Percentiles rank a stretch among this genome's conserved stretches.
phyloP scores from a whole-genome alignment of 2,329 filamentous ascomycete species.

The Penicillium sp. region DNA sequence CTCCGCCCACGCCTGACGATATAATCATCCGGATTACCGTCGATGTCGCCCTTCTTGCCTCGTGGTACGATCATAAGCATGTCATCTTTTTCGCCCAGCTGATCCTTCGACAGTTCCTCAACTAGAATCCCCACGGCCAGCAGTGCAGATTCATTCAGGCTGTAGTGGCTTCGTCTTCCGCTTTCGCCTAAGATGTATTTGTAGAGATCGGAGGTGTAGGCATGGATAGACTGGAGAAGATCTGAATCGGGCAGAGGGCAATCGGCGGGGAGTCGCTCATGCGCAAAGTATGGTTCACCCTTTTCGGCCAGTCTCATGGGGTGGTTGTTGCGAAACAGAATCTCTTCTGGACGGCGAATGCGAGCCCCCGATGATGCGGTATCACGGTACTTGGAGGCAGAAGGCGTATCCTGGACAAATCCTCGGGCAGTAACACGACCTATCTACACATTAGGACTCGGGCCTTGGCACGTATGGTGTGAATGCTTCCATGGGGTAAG shows the following conservation, averaged over 20 bases:
- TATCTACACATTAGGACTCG: constrained; percentile 17
- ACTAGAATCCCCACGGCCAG: constrained; percentile 64
- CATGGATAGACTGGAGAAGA: constrained; percentile 60
- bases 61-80: constrained; percentile 58
- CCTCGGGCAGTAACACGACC: constrained; percentile 52
- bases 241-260: constrained; percentile 59
- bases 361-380: constrained; percentile 40
- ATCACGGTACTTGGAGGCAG: constrained; percentile 37
- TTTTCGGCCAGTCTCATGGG: constrained; percentile 55
- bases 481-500: constrained; percentile 2
- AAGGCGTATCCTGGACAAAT: constrained; percentile 31
- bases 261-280: constrained; percentile 48
- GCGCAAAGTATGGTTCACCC: constrained; percentile 59
- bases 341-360: constrained; percentile 60
- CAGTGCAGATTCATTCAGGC: constrained; percentile 66
- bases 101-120: constrained; percentile 59
- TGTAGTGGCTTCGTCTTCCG: constrained; percentile 50
- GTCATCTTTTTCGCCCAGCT: constrained; percentile 62
- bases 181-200: constrained; percentile 36
- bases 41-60: constrained; percentile 4
- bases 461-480: not conserved
- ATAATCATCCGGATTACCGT: not conserved
- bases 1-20: not conserved
- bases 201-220: constrained; percentile 63
- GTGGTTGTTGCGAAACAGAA: constrained; percentile 55